Evolutionary conservation across 331 rosid species (phyloP).

Genomic region (Quercus tomentella): DNA sequence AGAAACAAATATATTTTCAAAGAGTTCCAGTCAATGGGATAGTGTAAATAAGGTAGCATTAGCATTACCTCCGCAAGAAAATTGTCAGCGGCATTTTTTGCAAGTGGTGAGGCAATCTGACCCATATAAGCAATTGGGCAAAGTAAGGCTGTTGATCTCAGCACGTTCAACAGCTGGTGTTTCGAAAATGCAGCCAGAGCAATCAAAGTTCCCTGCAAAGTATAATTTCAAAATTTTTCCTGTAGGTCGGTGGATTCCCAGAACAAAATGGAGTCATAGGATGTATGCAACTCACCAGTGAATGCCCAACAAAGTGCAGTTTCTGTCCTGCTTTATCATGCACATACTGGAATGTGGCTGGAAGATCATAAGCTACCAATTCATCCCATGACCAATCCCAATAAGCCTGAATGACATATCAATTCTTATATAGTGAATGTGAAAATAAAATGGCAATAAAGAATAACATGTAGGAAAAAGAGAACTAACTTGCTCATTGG

Average conservation of each 20-base stretch:
- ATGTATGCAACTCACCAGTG: conserved; percentile 52
- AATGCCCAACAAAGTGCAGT: conserved; percentile 86
- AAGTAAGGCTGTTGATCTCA: conserved; percentile 82
- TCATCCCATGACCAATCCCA: conserved; percentile 99
- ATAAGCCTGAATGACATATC: conserved; percentile 40
- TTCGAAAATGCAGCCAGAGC: conserved; percentile 80
- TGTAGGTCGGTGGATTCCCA: background rate
- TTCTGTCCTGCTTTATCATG: conserved; percentile 72
- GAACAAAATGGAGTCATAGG: background rate
- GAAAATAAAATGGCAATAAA: background rate
- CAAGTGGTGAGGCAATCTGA: conserved; percentile 72
- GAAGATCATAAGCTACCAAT: conserved; percentile 81
- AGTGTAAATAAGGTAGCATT: background rate
- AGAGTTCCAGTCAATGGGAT: conserved; percentile 2
- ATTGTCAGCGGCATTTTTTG: conserved; percentile 67
- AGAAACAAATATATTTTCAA: conserved; percentile 13
- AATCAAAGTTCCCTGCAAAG: conserved; percentile 74
- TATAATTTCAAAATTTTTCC: background rate
- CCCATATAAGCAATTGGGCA: conserved; percentile 84
- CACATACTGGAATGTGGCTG: conserved; percentile 81
- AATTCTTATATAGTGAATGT: background rate
- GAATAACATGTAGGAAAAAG: background rate
- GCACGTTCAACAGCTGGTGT: conserved; percentile 42
- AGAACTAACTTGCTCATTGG: conserved; percentile 46
- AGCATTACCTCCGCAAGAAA: conserved; percentile 66